Evolutionary conservation across 176 grass and related monocot genomes (phyloP).

Genomic region (Tuctoria greenei): DNA sequence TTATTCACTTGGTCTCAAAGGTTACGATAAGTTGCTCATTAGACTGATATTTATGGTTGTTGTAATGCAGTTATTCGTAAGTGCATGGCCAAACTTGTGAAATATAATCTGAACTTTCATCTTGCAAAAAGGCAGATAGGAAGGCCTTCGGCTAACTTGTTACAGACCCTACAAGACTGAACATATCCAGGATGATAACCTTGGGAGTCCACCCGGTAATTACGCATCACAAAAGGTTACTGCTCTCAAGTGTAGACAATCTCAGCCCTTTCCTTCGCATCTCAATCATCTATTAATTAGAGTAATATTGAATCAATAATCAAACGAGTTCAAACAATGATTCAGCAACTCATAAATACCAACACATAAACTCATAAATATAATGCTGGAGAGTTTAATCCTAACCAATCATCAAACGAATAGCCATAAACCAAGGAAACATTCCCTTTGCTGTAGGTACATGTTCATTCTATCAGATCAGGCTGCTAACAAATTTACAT

Average conservation of each 20-base stretch:
- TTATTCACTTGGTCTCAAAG: neutral
- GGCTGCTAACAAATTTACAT: conserved; percentile 50
- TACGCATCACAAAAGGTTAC: neutral
- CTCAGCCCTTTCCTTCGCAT: neutral
- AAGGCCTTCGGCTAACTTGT: neutral
- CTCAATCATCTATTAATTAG: neutral
- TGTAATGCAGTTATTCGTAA: neutral
- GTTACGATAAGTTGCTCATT: neutral
- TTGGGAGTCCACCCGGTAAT: neutral
- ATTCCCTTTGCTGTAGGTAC: neutral
- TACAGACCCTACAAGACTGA: neutral
- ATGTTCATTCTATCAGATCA: conserved; percentile 21
- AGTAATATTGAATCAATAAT: neutral
- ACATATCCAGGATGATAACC: neutral
- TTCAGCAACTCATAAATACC: neutral
- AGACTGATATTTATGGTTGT: neutral
- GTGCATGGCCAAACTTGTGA: neutral
- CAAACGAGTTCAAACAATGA: neutral
- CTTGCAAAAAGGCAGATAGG: neutral
- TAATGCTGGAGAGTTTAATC: conserved; percentile 5
- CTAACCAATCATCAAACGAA: conserved; percentile 28
- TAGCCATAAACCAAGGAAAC: neutral
- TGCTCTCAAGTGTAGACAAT: neutral
- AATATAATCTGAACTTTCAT: neutral
- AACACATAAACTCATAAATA: neutral